phyloP scores from a whole-genome alignment of 768 basidiomycete genomes.

The Xerocomus potaroensis region DNA sequence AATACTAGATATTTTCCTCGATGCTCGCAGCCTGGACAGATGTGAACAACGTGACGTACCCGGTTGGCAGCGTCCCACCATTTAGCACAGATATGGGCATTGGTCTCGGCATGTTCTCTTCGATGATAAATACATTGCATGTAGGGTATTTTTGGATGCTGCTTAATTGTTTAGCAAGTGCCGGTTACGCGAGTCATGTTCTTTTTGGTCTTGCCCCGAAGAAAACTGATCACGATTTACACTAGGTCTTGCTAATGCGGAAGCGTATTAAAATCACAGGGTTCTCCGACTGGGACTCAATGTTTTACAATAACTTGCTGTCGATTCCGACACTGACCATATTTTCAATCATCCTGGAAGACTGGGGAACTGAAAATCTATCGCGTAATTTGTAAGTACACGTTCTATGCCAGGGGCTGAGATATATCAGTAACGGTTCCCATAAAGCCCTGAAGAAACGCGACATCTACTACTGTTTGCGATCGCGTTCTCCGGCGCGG shows the following conservation, averaged over 20 bases:
- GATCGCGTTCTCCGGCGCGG: slow-evolving; percentile 95
- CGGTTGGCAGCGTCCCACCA: slow-evolving; percentile 22
- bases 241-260: slow-evolving; percentile 89
- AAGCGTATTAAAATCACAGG: slow-evolving; percentile 93
- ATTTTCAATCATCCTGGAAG: slow-evolving; percentile 80
- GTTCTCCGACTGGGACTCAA: slow-evolving; percentile 97
- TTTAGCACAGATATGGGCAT: slow-evolving; percentile 25
- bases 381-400: slow-evolving; percentile 80
- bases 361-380: slow-evolving; percentile 83
- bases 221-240: slow-evolving; percentile 1
- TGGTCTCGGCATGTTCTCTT: slow-evolving; percentile 36
- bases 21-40: slow-evolving; percentile 97
- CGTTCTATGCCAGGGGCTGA: background rate
- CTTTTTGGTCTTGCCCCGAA: background rate
- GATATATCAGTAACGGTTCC: background rate
- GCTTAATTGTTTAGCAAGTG: slow-evolving; percentile 84
- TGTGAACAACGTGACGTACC: slow-evolving; percentile 41
- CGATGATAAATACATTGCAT: slow-evolving; percentile 53
- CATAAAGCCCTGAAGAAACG: slow-evolving; percentile 71
- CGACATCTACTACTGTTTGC: slow-evolving; percentile 76
- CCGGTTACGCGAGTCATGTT: slow-evolving; percentile 68
- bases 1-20: slow-evolving; percentile 77
- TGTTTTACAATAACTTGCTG: slow-evolving; percentile 97
- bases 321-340: slow-evolving; percentile 87
- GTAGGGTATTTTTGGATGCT: slow-evolving; percentile 97